Base-by-base conservation (phyloP, 2,329 filamentous ascomycete genomes). In the Cytospora piceae region DNA sequence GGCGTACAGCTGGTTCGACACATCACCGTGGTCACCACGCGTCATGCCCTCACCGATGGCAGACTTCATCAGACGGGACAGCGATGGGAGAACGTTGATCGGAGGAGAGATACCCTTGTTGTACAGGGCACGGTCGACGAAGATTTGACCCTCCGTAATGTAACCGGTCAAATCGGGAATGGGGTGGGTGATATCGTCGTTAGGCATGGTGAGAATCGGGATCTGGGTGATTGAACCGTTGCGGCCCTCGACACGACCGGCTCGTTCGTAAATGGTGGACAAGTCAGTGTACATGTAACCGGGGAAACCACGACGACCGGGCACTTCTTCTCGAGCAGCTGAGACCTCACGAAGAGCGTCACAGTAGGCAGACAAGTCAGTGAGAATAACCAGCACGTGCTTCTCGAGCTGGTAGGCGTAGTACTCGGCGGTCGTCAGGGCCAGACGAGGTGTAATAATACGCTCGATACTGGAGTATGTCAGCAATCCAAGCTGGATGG, bases 221-320 rank as follows among this genome's bases (percentile, higher is more conserved):
- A 99, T 97, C 82, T 99, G 95, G 24, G 96, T 99, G 74, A 99
- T 99, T 74, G 95, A 99, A 68, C 96, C 95, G 75, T 98, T 97
- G 73, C 96, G 92, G 73, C 96, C 96, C 75, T 93, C 85, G 59
- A 99, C 95, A 91, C 95, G 95, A 76, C 95, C 95, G 73, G 95
- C 95, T 83, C 95, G 94, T 82, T 99, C 95, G 85, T 99, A 99
- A 74, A 99, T 97, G 76, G 95, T 99, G 67, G 95, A 97, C 89
- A 99, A 91, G 88, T 99, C 96, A 72, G 95, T 99, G 85, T 99
- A 99, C 95, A 99, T 99, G 87, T 99, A 99, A 92, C 95, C 95
- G 62, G 95, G 95, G 84, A 95, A 99, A 87, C 95, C 95, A 89
- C 95, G 94, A 79, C 95, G 94, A 85, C 95, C 95, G 51, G 95